Conservation (phyloP, 805 yeast genomes). For the Kazachstania martiniae region DNA sequence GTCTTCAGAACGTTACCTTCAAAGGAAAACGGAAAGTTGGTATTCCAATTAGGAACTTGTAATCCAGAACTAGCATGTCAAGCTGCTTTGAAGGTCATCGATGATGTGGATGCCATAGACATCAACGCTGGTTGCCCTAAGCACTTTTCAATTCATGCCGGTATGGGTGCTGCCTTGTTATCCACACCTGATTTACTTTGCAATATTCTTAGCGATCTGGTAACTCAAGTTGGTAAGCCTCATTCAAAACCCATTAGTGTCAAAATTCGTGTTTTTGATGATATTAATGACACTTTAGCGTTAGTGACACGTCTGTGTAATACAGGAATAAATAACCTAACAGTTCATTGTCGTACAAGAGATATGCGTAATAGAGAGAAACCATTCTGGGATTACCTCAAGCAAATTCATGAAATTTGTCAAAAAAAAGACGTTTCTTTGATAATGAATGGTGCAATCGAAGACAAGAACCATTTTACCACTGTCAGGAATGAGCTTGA, state of each 20-base stretch:
- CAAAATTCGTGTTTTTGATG: conserved; percentile 71
- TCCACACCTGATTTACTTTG: conserved; percentile 71
- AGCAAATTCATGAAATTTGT: conserved; percentile 52
- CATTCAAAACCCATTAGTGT: conserved; percentile 74
- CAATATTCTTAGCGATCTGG: conserved; percentile 56
- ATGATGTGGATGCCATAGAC: conserved; percentile 88
- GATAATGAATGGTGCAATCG: conserved; percentile 73
- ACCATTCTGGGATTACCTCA: conserved; percentile 64
- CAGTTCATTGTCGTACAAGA: conserved; percentile 85
- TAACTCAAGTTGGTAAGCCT: conserved; percentile 71
- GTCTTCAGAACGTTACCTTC: conserved; percentile 66
- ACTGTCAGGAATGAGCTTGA: conserved; percentile 43
- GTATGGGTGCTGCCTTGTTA: conserved; percentile 95
- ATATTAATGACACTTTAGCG: conserved; percentile 45
- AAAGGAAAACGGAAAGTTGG: conserved; percentile 52
- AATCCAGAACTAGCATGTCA: conserved; percentile 75
- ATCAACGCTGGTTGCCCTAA: conserved; percentile 96
- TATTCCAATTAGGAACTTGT: conserved; percentile 88
- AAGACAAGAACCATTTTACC: conserved; percentile 41
- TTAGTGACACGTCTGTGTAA: conserved; percentile 47
- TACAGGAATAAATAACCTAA: conserved; percentile 80
- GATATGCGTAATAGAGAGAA: conserved; percentile 80
- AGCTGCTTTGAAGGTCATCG: conserved; percentile 72
- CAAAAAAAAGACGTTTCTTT: conserved; percentile 53
- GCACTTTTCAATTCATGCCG: conserved; percentile 86